Evolutionary conservation across 164 flowering plant genomes (phyloP).

Genomic region (Vitis amurensis): DNA sequence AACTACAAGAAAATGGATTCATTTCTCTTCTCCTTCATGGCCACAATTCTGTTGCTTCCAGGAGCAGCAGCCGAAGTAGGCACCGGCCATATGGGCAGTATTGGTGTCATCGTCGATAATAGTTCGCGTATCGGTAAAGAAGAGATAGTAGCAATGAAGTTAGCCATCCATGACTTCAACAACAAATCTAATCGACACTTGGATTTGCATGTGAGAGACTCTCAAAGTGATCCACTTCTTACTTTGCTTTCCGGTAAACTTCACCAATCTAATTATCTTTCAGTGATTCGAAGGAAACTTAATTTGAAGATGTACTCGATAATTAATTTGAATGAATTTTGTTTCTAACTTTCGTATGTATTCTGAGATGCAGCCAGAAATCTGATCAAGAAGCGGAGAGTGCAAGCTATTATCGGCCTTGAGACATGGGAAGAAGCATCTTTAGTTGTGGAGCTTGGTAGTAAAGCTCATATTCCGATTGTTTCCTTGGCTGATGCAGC

Average conservation of each 20-base stretch:
- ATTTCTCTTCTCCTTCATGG: neutral
- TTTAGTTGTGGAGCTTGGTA: conserved; percentile 17
- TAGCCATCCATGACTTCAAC: conserved; percentile 16
- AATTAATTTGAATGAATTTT: too few relatives aligned
- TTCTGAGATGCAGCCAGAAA: conserved; percentile 16
- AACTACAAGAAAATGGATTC: too few relatives aligned
- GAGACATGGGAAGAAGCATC: conserved; percentile 17
- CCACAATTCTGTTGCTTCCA: neutral
- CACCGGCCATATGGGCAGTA: neutral
- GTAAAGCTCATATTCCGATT: conserved; percentile 16
- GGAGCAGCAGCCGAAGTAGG: neutral
- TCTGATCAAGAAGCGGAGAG: conserved; percentile 13
- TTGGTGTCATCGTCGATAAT: conserved; percentile 14
- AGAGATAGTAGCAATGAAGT: conserved; percentile 21
- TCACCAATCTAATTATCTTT: too few relatives aligned
- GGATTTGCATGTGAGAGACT: conserved; percentile 7
- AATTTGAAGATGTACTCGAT: too few relatives aligned
- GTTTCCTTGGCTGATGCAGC: conserved; percentile 19
- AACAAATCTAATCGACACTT: neutral
- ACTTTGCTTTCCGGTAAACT: too few relatives aligned
- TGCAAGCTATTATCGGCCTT: conserved; percentile 15
- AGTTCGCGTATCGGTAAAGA: conserved; percentile 19
- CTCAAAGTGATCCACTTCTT: neutral
- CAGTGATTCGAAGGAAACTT: too few relatives aligned
- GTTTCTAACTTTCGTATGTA: too few relatives aligned